Evolutionary conservation across 306 rosid genomes (phyloP), one percentile per base, ranked within the genome.

Genomic region (Cicer judaicum): DNA sequence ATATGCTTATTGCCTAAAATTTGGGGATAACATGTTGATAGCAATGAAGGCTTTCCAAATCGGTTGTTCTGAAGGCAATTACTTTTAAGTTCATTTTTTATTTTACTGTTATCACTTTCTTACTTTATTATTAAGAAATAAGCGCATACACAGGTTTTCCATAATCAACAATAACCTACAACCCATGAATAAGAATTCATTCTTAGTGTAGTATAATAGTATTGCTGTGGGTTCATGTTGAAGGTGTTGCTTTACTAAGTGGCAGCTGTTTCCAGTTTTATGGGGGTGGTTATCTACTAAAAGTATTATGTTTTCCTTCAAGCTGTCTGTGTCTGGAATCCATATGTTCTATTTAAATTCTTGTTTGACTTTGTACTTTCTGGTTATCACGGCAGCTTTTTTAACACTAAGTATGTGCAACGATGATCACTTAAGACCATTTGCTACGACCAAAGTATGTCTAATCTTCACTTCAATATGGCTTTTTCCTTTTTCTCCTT

Each of bases 401-500:
- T 12, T 49, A 47, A 7, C 71, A 6, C 41, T 39, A 64, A 44
- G 54, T 18, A 38, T 61, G 59, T 19, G 21, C 2, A 7, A 14
- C 12, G 1, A 36, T 55, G 57, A 73, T 50, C 52, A 16, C 52
- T 21, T 65, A 9, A 18, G 36, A 70, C 64, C 18, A 52, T 11
- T 41, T 65, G 49, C 48, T 29, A 10, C 56, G 49, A 75, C 50
- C 57, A 59, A 24, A 64, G 29, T 60, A 61, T 80, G 36, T 57
- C 63, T 54, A 55, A 18, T 41, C 49, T 72, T 72, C 65, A 40
- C 70, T 68, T 57, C 24, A 54, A 48, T 57, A 8, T 64, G 73
- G 70, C 74, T 78, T 57, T 40, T 49, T 15, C 13, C 7, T 64
- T 34, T 18, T 68, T 41, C 57, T 56, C 57, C 72, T 54, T 83